Evolutionary conservation across 257 asterid genomes (phyloP), one percentile per base, ranked within the genome.

Genomic region (Nicotiana knightiana): DNA sequence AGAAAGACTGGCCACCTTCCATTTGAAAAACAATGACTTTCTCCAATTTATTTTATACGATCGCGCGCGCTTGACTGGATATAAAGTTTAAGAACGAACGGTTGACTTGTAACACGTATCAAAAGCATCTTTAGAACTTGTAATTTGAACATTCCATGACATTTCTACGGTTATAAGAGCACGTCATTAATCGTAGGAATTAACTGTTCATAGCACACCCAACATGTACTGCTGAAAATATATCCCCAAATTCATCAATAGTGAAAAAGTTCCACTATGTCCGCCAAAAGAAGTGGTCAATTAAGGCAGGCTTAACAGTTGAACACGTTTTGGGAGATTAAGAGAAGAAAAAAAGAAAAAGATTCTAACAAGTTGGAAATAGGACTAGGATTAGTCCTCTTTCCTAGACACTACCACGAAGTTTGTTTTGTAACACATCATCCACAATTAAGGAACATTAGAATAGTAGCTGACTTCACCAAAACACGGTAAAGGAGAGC

Each of bases 1-100:
- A 85, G 86, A 83, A 63, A 30, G 67, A 81, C 79, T 9, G 33
- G 68, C 85, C 62, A 77, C 88, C 84, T 68, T 82, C 85, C 58
- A 53, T 43, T 84, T 81, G n/a, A 17, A 46, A 77, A 63, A 76
- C 33, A 67, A 7, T 15, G 48, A 43, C 48, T 8, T 43, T 43
- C 48, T 43, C 11, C 1, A 43, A 43, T 43, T 43, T 11, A 43
- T 43, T 43, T 43, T 7, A 43, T 1, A 43, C 12, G 0, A 37
- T 10, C 3, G 8, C 43, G 46, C 3, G 8, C 43, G 46, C 2
- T 39, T 43, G 51, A 43, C 12, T 2, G 51, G 48, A 1, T 43
- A 43, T 43, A 7, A 39, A 7, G 11, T 43, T 43, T 43, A 43
- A 43, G 11, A 43, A 0, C 43, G 43, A 37, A 6, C 48, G 10